A percentile compares a stretch with the other conserved stretches of the same genome.
These are phyloP conservation scores for Harringtonia lauricola DNA, from an alignment of 2,329 filamentous ascomycete genomes.

Conservation along the genomic window DNA sequence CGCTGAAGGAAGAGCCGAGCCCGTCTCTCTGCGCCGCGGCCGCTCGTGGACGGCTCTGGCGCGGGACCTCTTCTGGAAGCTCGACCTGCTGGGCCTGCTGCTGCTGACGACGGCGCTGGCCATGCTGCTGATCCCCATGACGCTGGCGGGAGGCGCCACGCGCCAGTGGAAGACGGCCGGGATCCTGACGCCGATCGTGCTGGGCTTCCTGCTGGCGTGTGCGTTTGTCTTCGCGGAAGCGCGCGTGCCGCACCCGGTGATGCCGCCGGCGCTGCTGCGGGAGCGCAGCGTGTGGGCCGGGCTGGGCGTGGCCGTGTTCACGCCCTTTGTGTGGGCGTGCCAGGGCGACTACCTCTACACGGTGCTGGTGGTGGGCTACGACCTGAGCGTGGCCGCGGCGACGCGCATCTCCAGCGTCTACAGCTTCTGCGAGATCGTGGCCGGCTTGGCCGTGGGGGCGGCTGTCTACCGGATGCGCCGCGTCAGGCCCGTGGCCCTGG, in stretches of 20 bases:
- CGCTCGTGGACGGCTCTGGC: too few relatives aligned
- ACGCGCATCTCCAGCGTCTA: too few relatives aligned
- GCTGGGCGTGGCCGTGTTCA: slow-evolving; percentile 36
- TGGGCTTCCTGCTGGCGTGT: neutral
- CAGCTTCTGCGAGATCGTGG: too few relatives aligned
- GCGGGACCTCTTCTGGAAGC: neutral
- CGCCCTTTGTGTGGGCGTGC: neutral
- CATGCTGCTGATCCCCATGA: slow-evolving; percentile 28
- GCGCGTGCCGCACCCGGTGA: slow-evolving; percentile 34
- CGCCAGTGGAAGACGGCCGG: slow-evolving; percentile 24
- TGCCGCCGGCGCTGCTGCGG: slow-evolving; percentile 49
- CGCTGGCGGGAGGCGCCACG: slow-evolving; percentile 28
- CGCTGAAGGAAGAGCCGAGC: too few relatives aligned
- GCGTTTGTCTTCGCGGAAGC: slow-evolving; percentile 8
- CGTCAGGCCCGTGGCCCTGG: too few relatives aligned
- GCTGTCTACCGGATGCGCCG: too few relatives aligned
- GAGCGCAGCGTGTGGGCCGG: slow-evolving; percentile 53
- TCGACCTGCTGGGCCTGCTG: neutral
- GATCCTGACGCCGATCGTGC: slow-evolving; percentile 21
- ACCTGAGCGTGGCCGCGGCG: slow-evolving; percentile 42
- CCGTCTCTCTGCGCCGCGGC: too few relatives aligned
- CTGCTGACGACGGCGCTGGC: neutral
- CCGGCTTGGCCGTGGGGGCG: too few relatives aligned
- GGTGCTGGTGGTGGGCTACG: slow-evolving; percentile 47
- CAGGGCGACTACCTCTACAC: slow-evolving; percentile 46